Evolutionary conservation across 805 yeast species (phyloP).

Genomic region (Candida pseudoglaebosa): DNA sequence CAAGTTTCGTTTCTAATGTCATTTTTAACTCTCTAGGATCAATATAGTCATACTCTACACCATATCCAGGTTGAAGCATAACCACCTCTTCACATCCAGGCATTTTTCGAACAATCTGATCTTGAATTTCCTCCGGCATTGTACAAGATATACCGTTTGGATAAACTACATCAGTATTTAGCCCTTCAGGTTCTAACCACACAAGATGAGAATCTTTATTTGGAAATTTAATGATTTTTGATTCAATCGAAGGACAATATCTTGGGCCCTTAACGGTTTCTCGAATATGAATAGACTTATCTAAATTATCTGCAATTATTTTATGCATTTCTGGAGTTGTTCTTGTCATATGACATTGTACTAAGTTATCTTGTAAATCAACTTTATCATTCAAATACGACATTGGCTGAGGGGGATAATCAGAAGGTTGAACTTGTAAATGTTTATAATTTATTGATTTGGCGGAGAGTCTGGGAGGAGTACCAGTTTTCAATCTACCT

Average conservation of each 20-base stretch:
- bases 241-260: slow-evolving; percentile 95
- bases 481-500: slow-evolving; percentile 93
- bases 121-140: slow-evolving; percentile 92
- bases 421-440: slow-evolving; percentile 75
- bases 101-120: slow-evolving; percentile 65
- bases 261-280: slow-evolving; percentile 96
- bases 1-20: slow-evolving; percentile 77
- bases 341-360: slow-evolving; percentile 69
- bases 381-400: slow-evolving; percentile 75
- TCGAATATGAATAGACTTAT: slow-evolving; percentile 82
- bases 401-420: slow-evolving; percentile 84
- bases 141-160: slow-evolving; percentile 97
- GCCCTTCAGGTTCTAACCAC: slow-evolving; percentile 97
- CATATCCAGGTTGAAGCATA: slow-evolving; percentile 96
- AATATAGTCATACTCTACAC: slow-evolving; percentile 96
- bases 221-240: slow-evolving; percentile 77
- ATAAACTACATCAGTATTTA: slow-evolving; percentile 80
- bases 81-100: slow-evolving; percentile 84
- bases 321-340: slow-evolving; percentile 78
- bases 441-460: slow-evolving; percentile 63
- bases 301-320: slow-evolving; percentile 63
- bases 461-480: slow-evolving; percentile 85
- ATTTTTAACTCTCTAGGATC: slow-evolving; percentile 83
- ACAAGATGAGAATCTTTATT: slow-evolving; percentile 74
- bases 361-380: slow-evolving; percentile 50